phyloP scores from a whole-genome alignment of 2,329 filamentous ascomycete species.

The Penicillium sp. region DNA sequence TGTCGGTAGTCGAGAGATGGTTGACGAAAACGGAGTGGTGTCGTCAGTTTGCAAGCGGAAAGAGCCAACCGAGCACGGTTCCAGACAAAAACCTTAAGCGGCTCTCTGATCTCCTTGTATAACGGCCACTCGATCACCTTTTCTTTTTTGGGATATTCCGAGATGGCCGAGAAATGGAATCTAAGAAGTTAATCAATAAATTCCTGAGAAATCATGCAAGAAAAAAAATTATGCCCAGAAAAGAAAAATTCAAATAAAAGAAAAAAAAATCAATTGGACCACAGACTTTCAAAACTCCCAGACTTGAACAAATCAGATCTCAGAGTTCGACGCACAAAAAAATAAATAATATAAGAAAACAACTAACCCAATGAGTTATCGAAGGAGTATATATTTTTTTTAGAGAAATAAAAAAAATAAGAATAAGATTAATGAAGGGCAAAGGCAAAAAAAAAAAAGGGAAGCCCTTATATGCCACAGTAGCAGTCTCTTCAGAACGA shows the following conservation, averaged over 20 bases:
- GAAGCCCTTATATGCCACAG: slow-evolving; percentile 6
- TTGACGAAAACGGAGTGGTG: slow-evolving; percentile 37
- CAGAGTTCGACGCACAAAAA: slow-evolving; percentile 9
- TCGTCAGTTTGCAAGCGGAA: slow-evolving; percentile 40
- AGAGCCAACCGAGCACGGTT: slow-evolving; percentile 31
- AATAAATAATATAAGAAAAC: not conserved
- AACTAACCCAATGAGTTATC: slow-evolving; percentile 6
- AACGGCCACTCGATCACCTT: too few species aligned
- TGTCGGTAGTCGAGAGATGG: not conserved
- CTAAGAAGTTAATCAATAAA: not conserved
- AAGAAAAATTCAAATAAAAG: slow-evolving; percentile 10
- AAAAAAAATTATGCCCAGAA: not conserved
- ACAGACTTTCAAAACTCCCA: slow-evolving; percentile 4
- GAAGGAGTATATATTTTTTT: not conserved
- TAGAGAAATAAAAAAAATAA: not conserved
- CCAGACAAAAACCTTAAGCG: slow-evolving; percentile 33
- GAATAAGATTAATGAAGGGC: not conserved
- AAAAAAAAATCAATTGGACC: slow-evolving; percentile 14
- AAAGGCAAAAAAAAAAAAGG: slow-evolving; percentile 7
- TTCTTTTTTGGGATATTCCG: not conserved
- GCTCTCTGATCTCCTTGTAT: slow-evolving; percentile 5
- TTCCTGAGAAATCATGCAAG: not conserved
- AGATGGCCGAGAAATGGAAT: not conserved
- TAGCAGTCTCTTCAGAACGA: slow-evolving; percentile 2
- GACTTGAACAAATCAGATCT: slow-evolving; percentile 10